Evolutionary conservation across 176 grass and related monocot genomes (phyloP).

Genomic region (Chloris gayana): DNA sequence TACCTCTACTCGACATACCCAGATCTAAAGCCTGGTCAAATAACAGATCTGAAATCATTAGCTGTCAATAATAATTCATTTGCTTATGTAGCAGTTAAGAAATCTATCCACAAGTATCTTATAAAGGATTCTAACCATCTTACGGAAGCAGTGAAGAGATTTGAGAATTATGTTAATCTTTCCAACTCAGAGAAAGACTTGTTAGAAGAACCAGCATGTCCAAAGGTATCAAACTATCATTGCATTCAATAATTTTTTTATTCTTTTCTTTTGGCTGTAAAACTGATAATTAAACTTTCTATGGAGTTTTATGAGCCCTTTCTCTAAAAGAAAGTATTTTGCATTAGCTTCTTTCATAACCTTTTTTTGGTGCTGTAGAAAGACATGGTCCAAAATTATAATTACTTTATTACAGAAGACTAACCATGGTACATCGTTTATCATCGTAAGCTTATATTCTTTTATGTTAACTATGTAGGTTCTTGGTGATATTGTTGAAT

Average conservation of each 20-base stretch:
- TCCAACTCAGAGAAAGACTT: conserved; percentile 70
- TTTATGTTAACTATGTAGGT: conserved; percentile 59
- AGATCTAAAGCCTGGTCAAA: conserved; percentile 87
- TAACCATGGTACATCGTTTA: conserved; percentile 25
- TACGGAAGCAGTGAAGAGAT: conserved; percentile 53
- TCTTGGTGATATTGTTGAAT: conserved; percentile 97
- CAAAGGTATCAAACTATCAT: conserved; percentile 60
- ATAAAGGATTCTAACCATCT: conserved; percentile 80
- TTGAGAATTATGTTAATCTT: conserved; percentile 77
- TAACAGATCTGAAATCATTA: conserved; percentile 91
- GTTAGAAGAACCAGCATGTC: conserved; percentile 83
- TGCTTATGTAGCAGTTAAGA: conserved; percentile 67
- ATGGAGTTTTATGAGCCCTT: not conserved
- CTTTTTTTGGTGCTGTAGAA: conserved; percentile 23
- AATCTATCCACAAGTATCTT: conserved; percentile 75
- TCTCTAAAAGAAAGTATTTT: conserved; percentile 6
- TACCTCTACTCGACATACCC: conserved; percentile 89
- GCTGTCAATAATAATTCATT: conserved; percentile 76
- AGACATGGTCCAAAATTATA: not conserved
- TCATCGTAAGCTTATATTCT: conserved; percentile 31
- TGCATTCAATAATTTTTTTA: not conserved
- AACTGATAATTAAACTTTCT: not conserved
- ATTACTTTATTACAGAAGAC: conserved; percentile 21
- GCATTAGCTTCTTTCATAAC: not conserved
- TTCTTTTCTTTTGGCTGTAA: not conserved